Conservation (phyloP, 2,329 filamentous ascomycete genomes). For the Apiospora kogelbergensis region DNA sequence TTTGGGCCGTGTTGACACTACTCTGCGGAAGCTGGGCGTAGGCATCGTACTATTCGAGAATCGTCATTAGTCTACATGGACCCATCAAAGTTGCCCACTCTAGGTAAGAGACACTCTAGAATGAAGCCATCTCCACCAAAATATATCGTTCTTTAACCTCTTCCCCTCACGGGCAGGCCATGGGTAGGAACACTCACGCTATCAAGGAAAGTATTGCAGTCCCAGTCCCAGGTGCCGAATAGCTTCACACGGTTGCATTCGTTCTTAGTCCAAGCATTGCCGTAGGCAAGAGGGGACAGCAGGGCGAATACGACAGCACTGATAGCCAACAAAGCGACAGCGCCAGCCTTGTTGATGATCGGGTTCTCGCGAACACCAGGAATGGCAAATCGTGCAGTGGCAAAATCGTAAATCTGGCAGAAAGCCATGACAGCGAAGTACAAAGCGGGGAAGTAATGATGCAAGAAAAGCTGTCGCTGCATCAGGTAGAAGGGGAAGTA, state of each 20-base stretch:
- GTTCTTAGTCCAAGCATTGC: conserved; percentile 87
- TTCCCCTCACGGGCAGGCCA: conserved; percentile 36
- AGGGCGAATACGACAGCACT: conserved; percentile 76
- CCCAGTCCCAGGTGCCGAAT: conserved; percentile 91
- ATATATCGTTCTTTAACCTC: conserved; percentile 19
- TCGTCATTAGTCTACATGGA: conserved; percentile 18
- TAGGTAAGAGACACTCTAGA: not conserved
- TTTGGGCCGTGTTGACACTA: conserved; percentile 22
- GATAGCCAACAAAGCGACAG: conserved; percentile 71
- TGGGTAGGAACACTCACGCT: conserved; percentile 66
- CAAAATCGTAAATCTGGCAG: conserved; percentile 86
- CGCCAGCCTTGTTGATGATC: conserved; percentile 71
- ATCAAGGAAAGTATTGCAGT: conserved; percentile 90
- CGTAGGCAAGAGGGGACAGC: conserved; percentile 89
- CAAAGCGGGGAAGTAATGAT: conserved; percentile 96
- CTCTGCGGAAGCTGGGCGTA: conserved; percentile 37
- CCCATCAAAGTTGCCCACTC: not conserved
- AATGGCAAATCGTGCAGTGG: conserved; percentile 69
- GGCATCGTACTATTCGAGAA: conserved; percentile 44
- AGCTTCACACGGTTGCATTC: conserved; percentile 88
- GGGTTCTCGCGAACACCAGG: conserved; percentile 70
- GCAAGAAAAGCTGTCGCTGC: conserved; percentile 95
- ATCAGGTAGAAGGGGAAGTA: conserved; percentile 99
- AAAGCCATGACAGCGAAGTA: conserved; percentile 92
- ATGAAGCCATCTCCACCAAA: not conserved